phyloP scores from a whole-genome alignment of 2,329 filamentous ascomycete genomes.

The Paraphoma sp. region DNA sequence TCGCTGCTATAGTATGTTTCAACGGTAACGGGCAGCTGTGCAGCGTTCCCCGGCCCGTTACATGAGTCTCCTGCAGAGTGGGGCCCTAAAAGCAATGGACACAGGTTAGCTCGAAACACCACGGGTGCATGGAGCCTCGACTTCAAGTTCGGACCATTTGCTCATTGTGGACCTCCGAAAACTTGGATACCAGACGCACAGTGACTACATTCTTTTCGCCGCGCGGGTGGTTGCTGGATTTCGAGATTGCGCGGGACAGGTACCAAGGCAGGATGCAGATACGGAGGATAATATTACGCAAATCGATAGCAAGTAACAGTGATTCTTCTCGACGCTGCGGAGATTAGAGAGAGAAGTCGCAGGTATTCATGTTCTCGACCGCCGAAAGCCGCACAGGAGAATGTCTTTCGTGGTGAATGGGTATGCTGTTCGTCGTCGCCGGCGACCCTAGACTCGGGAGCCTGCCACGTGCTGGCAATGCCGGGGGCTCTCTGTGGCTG shows the following conservation, averaged over 20 bases:
- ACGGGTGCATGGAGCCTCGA: constrained; percentile 1
- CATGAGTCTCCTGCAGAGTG: constrained; percentile 14
- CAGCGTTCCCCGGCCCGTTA: constrained; percentile 5
- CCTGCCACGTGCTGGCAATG: neutral
- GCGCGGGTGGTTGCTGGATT: neutral
- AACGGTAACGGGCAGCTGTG: constrained; percentile 21
- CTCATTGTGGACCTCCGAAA: neutral
- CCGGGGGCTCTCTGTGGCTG: neutral
- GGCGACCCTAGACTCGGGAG: neutral
- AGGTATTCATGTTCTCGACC: no score
- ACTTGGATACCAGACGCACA: neutral
- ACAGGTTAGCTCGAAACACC: constrained; percentile 14
- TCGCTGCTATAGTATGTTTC: constrained; percentile 29
- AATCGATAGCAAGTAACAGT: neutral
- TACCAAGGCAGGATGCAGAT: neutral
- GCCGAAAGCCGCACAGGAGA: no score
- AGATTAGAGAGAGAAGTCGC: no score
- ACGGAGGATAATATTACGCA: neutral
- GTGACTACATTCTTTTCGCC: constrained; percentile 1
- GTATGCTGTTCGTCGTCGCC: no score
- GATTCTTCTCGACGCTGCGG: neutral
- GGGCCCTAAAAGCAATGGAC: constrained; percentile 10
- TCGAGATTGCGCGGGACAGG: neutral
- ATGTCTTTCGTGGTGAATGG: no score
- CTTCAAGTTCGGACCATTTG: neutral